Evolutionary conservation across 192 early-diverging fungal species (phyloP).

Genomic region (Coemansia sp.): DNA sequence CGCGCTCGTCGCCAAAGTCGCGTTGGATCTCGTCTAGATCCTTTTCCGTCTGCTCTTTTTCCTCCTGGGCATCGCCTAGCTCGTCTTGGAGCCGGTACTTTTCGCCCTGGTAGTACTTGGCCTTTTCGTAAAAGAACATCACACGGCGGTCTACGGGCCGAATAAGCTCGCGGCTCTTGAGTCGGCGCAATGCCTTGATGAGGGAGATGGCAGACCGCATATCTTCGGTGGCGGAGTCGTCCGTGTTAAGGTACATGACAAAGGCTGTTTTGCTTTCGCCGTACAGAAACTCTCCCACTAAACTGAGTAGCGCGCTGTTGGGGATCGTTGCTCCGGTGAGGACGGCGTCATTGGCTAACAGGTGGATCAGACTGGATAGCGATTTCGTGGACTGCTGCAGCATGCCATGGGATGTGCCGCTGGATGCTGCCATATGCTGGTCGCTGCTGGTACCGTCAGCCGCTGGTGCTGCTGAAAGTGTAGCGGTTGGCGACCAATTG

Average conservation of each 20-base stretch:
- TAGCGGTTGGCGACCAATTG: constrained; percentile 28
- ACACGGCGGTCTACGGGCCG: constrained; percentile 50
- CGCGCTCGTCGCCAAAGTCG: constrained; percentile 51
- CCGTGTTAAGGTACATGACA: constrained; percentile 41
- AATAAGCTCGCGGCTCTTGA: constrained; percentile 45
- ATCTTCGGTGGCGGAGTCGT: constrained; percentile 20
- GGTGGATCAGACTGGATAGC: constrained; percentile 38
- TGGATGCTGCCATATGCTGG: neutral
- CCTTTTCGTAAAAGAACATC: constrained; percentile 56
- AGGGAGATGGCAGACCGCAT: constrained; percentile 23
- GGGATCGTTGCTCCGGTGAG: constrained; percentile 40
- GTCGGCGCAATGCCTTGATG: constrained; percentile 38
- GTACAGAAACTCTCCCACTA: constrained; percentile 45
- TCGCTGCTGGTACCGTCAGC: neutral
- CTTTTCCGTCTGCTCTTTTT: constrained; percentile 46
- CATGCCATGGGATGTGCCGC: neutral
- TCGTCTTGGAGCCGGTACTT: constrained; percentile 56
- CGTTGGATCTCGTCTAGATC: constrained; percentile 56
- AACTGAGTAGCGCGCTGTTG: constrained; percentile 29
- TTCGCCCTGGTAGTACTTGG: constrained; percentile 55
- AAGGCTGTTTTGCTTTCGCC: constrained; percentile 55
- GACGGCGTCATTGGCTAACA: constrained; percentile 42
- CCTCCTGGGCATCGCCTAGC: constrained; percentile 33
- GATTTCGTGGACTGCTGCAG: constrained; percentile 42
- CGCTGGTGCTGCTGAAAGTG: neutral